phyloP scores from a whole-genome alignment of 805 yeast species.

The Dipodascopsis tothii region DNA sequence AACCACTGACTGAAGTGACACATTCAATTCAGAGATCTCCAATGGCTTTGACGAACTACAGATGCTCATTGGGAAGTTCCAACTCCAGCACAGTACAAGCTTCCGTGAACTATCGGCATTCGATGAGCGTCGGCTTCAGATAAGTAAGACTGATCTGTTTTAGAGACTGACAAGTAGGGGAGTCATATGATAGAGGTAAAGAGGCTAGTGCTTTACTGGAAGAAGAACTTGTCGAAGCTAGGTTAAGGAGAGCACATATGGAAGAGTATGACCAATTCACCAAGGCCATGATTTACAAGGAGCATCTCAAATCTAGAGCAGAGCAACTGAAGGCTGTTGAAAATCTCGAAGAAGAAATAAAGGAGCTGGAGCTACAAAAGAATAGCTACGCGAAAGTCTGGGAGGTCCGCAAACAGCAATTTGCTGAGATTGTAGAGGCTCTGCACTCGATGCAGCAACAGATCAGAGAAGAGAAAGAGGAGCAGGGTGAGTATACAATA shows the following conservation, averaged over 20 bases:
- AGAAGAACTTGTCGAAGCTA: constrained; percentile 17
- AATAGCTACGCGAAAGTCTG: constrained; percentile 18
- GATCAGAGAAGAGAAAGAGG: constrained; percentile 23
- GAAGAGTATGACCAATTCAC: constrained; percentile 25
- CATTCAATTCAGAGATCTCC: too few species aligned
- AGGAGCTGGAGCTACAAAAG: constrained; percentile 22
- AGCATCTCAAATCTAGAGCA: constrained; percentile 20
- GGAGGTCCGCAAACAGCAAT: constrained; percentile 23
- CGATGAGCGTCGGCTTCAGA: neutral
- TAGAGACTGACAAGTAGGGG: constrained; percentile 2
- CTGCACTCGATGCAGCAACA: constrained; percentile 19
- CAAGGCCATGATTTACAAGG: constrained; percentile 1
- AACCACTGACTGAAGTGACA: too few species aligned
- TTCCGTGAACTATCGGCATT: neutral
- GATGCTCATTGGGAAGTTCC: neutral
- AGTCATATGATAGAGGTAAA: constrained; percentile 1
- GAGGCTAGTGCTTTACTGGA: constrained; percentile 7
- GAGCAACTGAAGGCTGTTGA: constrained; percentile 18
- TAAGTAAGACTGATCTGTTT: neutral
- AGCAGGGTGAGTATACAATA: constrained; percentile 3
- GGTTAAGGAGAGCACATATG: constrained; percentile 19
- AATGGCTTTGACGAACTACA: neutral
- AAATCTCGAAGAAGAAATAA: constrained; percentile 24
- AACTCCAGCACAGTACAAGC: neutral
- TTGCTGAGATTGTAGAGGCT: constrained; percentile 21